phyloP scores from a whole-genome alignment of 305 asterid genomes.

The Fraxinus greggii region DNA sequence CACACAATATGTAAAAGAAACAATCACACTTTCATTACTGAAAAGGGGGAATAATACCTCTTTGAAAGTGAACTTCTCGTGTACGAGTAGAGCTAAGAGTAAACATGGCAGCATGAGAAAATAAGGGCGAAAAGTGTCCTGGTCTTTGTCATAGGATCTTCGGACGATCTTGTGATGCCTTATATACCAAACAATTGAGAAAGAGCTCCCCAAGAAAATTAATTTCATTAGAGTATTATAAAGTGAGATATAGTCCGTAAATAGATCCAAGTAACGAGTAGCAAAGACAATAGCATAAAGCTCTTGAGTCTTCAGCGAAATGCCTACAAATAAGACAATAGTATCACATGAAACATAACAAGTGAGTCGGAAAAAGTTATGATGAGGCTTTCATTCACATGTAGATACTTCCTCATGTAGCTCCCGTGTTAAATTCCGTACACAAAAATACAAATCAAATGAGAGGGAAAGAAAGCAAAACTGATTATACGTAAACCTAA shows the following conservation, averaged over 20 bases:
- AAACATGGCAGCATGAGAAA: conserved; percentile 75
- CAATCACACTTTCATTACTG: neutral
- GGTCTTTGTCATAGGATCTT: conserved; percentile 93
- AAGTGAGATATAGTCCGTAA: conserved; percentile 70
- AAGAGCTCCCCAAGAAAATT: conserved; percentile 91
- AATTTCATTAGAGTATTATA: conserved; percentile 80
- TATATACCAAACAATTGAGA: conserved; percentile 91
- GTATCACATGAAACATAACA: neutral
- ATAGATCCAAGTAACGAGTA: conserved; percentile 80
- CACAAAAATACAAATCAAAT: no score
- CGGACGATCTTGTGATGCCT: conserved; percentile 87
- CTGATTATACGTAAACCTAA: no score
- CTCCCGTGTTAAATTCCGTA: no score
- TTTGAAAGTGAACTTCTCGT: conserved; percentile 75
- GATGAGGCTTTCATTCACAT: neutral
- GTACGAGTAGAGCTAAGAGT: conserved; percentile 56
- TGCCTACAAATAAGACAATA: conserved; percentile 39
- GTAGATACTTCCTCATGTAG: neutral
- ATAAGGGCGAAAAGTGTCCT: conserved; percentile 86
- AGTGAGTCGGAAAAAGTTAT: neutral
- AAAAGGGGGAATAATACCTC: conserved; percentile 53
- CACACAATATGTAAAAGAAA: neutral
- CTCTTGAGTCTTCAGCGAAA: conserved; percentile 88
- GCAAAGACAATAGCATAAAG: conserved; percentile 79
- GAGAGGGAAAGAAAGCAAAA: no score